Evolutionary conservation across 495 filamentous ascomycete genomes (phyloP).

Genomic region (Aspergillus panamensis): DNA sequence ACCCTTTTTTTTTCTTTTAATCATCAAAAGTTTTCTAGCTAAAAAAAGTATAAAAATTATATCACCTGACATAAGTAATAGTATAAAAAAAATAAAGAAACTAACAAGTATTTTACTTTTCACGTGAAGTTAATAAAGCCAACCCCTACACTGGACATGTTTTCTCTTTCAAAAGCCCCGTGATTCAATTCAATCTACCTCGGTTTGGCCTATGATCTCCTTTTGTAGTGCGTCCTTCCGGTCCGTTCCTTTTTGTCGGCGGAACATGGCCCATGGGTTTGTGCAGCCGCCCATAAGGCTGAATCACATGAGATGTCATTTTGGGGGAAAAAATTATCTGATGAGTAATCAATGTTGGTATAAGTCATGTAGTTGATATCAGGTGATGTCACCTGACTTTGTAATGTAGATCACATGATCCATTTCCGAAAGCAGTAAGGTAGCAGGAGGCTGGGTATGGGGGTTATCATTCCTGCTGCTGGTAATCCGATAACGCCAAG

Average conservation of each 20-base stretch:
- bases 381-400: constrained; percentile 15
- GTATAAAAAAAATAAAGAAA: too few relatives aligned
- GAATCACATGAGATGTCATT: constrained; percentile 20
- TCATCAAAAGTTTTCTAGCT: too few relatives aligned
- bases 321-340: too few relatives aligned
- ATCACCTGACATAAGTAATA: too few relatives aligned
- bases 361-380: not conserved
- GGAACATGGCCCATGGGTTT: too few relatives aligned
- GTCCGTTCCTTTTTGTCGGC: not conserved
- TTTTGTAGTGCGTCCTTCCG: not conserved
- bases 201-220: not conserved
- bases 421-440: constrained; percentile 9
- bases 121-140: too few relatives aligned
- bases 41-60: too few relatives aligned
- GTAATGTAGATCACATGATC: constrained; percentile 5
- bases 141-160: too few relatives aligned
- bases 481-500: not conserved
- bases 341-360: not conserved
- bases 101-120: too few relatives aligned
- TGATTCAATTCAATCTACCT: not conserved
- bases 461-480: not conserved
- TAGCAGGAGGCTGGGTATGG: too few relatives aligned
- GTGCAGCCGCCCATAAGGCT: constrained; percentile 20
- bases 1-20: too few relatives aligned
- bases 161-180: not conserved